A percentile compares a stretch with the other conserved stretches of the same genome.
phyloP scores from a whole-genome alignment of 192 early-diverging fungal genomes.

The Coemansia sp. region DNA sequence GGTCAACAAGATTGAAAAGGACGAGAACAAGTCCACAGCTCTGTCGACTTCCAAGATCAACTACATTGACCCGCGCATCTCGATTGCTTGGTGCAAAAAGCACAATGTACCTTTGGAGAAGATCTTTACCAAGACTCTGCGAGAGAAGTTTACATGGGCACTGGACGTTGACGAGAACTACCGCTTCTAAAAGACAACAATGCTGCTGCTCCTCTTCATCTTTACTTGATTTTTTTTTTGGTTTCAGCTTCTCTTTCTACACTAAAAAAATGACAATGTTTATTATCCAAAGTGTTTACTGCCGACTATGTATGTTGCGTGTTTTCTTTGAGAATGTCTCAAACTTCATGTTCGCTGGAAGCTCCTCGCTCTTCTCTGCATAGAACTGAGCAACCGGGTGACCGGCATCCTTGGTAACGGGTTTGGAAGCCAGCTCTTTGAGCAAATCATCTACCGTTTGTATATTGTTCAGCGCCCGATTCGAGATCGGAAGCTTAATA shows the following conservation, averaged over 20 bases:
- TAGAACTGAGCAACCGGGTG: conserved; percentile 46
- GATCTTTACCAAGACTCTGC: conserved; percentile 85
- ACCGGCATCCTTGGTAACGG: conserved; percentile 32
- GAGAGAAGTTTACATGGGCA: conserved; percentile 98
- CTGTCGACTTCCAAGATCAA: conserved; percentile 97
- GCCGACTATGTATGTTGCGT: conserved; percentile 38
- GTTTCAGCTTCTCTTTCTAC: background rate
- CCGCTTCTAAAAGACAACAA: conserved; percentile 42
- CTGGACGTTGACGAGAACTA: conserved; percentile 67
- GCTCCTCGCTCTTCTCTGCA: conserved; percentile 10
- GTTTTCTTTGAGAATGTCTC: conserved; percentile 37
- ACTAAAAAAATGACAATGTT: background rate
- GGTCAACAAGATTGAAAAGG: conserved; percentile 83
- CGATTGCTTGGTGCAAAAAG: conserved; percentile 89
- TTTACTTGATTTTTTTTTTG: background rate
- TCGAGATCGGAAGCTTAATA: conserved; percentile 29
- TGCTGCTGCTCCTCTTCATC: background rate
- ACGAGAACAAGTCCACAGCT: conserved; percentile 95
- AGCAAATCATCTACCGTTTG: conserved; percentile 40
- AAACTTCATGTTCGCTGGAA: conserved; percentile 52
- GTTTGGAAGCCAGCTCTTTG: conserved; percentile 27
- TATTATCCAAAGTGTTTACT: conserved; percentile 15
- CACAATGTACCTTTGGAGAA: conserved; percentile 87
- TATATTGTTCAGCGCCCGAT: conserved; percentile 45
- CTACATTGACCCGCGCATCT: conserved; percentile 98